Evolutionary conservation across 1,284 basidiomycete species (phyloP).

Genomic region (Trichosporon ovoides): DNA sequence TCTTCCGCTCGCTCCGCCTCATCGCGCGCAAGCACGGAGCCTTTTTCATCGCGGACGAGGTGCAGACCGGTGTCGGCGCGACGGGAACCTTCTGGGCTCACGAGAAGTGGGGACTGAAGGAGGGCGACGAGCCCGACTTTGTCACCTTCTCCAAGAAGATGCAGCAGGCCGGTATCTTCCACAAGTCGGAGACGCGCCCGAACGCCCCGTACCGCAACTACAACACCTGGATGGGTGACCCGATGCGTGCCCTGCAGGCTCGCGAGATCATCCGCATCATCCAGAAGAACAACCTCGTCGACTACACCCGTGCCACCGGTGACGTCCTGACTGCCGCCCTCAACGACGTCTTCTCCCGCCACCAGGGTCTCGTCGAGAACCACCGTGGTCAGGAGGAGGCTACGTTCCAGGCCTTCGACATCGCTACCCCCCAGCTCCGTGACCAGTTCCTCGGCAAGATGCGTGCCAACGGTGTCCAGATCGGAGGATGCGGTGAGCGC

Average conservation of each 20-base stretch:
- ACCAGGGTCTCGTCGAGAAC: slow-evolving; percentile 36
- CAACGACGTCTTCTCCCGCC: slow-evolving; percentile 30
- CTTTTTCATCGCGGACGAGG: slow-evolving; percentile 54
- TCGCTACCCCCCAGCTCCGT: slow-evolving; percentile 40
- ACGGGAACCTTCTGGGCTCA: slow-evolving; percentile 58
- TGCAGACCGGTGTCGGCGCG: slow-evolving; percentile 56
- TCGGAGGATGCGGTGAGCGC: slow-evolving; percentile 35
- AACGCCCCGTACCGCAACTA: slow-evolving; percentile 52
- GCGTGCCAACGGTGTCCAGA: slow-evolving; percentile 49
- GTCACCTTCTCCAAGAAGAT: slow-evolving; percentile 56
- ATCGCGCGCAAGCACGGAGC: slow-evolving; percentile 53
- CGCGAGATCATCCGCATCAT: slow-evolving; percentile 53
- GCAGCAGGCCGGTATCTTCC: slow-evolving; percentile 53
- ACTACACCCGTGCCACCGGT: slow-evolving; percentile 46
- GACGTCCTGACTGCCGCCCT: slow-evolving; percentile 43
- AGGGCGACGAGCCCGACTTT: slow-evolving; percentile 52
- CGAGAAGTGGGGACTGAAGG: slow-evolving; percentile 53
- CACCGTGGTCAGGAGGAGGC: slow-evolving; percentile 52
- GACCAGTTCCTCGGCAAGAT: slow-evolving; percentile 51
- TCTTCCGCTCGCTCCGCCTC: slow-evolving; percentile 53
- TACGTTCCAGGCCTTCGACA: slow-evolving; percentile 55
- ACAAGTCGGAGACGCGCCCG: slow-evolving; percentile 52
- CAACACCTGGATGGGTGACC: slow-evolving; percentile 50
- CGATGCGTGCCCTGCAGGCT: slow-evolving; percentile 54
- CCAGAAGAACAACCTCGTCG: slow-evolving; percentile 44